Evolutionary conservation across 345 rosid genomes (phyloP).

Genomic region (Alliaria petiolata): DNA sequence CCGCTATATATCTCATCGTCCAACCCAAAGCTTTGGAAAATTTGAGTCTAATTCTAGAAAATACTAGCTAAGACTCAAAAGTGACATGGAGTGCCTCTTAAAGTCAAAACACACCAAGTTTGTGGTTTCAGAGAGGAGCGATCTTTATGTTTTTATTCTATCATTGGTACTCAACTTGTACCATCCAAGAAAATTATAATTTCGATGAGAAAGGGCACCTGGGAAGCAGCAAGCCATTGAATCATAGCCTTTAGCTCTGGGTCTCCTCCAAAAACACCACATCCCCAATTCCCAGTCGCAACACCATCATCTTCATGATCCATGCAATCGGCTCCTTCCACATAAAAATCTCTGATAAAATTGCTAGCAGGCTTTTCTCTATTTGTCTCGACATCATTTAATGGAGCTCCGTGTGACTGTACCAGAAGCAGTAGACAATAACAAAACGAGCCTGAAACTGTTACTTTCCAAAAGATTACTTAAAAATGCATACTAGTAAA

Average conservation of each 20-base stretch:
- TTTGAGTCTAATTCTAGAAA: not conserved
- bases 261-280: constrained; percentile 98
- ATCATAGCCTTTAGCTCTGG: constrained; percentile 75
- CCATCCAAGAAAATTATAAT: not conserved
- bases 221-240: constrained; percentile 99
- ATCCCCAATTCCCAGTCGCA: constrained; percentile 96
- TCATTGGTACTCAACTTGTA: constrained; percentile 2
- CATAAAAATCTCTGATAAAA: constrained; percentile 18
- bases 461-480: not conserved
- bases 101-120: not conserved
- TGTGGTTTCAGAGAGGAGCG: not conserved
- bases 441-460: not conserved
- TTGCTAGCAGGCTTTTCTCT: constrained; percentile 26
- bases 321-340: constrained; percentile 22
- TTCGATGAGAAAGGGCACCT: constrained; percentile 42
- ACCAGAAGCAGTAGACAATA: constrained; percentile 2
- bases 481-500: not conserved
- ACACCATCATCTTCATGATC: constrained; percentile 51
- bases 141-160: too few relatives aligned
- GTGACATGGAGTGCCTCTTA: not conserved
- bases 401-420: constrained; percentile 42
- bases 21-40: not conserved
- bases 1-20: not conserved
- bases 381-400: constrained; percentile 30
- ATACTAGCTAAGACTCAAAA: not conserved